Percentiles rank a stretch among this genome's conserved stretches.
These are phyloP conservation scores for Hapsidospora chrysogenum DNA, from an alignment of 495 filamentous ascomycete species.

Conservation along the genomic window DNA sequence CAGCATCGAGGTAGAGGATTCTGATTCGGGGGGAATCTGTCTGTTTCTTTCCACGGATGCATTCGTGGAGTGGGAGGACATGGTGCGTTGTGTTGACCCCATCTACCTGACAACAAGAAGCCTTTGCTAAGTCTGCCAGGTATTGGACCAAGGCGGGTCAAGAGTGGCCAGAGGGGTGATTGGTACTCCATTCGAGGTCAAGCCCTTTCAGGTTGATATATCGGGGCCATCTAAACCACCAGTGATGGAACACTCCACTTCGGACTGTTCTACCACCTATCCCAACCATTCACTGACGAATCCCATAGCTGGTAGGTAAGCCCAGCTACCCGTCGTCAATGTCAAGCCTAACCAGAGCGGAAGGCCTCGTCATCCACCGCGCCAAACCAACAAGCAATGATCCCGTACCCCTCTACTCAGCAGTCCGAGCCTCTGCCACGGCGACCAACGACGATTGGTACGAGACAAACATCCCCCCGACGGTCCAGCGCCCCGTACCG, in stretches of 20 bases:
- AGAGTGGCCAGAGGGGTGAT: slow-evolving; percentile 24
- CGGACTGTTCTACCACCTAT: slow-evolving; percentile 23
- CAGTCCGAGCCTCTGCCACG: slow-evolving; percentile 27
- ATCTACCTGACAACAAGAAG: no score
- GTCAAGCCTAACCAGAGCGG: no score
- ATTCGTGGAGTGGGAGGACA: slow-evolving; percentile 29
- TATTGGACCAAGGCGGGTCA: slow-evolving; percentile 13
- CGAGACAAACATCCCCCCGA: slow-evolving; percentile 22
- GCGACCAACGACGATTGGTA: slow-evolving; percentile 25
- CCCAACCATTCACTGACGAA: slow-evolving; percentile 11
- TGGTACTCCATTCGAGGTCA: slow-evolving; percentile 17
- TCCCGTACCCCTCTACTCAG: slow-evolving; percentile 18
- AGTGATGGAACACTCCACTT: slow-evolving; percentile 10
- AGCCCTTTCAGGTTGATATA: slow-evolving; percentile 21
- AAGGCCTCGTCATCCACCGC: slow-evolving; percentile 28
- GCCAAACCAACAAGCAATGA: slow-evolving; percentile 13
- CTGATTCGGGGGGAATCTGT: slow-evolving; percentile 20
- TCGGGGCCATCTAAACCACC: slow-evolving; percentile 4
- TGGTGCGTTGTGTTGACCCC: slow-evolving; percentile 16
- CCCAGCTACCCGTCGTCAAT: no score
- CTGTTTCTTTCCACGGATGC: slow-evolving; percentile 23
- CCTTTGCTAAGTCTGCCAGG: slow-evolving; percentile 7
- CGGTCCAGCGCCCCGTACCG: slow-evolving; percentile 6
- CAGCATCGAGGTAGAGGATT: slow-evolving; percentile 10
- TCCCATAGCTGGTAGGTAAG: slow-evolving; percentile 22